These are phyloP conservation scores for Phanerodontia chrysosporium DNA, from an alignment of 768 basidiomycete genomes.

Conservation along the genomic window DNA sequence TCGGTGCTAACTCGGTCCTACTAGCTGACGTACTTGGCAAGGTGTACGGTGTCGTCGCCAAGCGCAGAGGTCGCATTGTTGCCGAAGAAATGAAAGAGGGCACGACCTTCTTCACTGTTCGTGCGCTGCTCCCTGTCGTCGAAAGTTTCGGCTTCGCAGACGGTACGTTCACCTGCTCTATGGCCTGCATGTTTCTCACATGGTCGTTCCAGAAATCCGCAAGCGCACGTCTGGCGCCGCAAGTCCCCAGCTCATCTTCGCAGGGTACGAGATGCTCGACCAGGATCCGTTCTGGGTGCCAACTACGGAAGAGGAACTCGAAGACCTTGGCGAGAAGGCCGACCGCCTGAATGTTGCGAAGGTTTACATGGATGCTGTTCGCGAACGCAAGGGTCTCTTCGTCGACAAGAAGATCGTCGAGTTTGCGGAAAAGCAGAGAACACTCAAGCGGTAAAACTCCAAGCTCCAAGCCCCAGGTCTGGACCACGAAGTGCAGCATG, in stretches of 20 bases:
- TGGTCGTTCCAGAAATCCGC: constrained; percentile 71
- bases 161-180: constrained; percentile 50
- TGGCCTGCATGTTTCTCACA: not conserved
- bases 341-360: constrained; percentile 93
- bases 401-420: constrained; percentile 94
- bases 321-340: constrained; percentile 95
- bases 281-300: constrained; percentile 98
- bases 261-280: constrained; percentile 90
- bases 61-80: constrained; percentile 86
- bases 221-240: constrained; percentile 96
- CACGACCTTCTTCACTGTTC: constrained; percentile 89
- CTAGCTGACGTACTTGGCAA: constrained; percentile 95
- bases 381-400: constrained; percentile 93
- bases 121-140: constrained; percentile 88
- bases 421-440: constrained; percentile 96
- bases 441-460: constrained; percentile 51
- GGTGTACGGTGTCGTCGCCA: constrained; percentile 92
- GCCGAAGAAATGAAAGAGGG: constrained; percentile 99
- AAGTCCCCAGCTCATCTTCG: constrained; percentile 95
- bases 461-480: too few species aligned
- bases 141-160: constrained; percentile 98
- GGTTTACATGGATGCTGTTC: constrained; percentile 84
- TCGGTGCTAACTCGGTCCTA: constrained; percentile 10
- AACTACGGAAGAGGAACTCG: constrained; percentile 93
- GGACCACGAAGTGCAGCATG: too few species aligned